Evolutionary conservation across 805 yeast genomes (phyloP), one percentile per base, ranked within the genome.

Genomic region (Maudiozyma saulgeensis): DNA sequence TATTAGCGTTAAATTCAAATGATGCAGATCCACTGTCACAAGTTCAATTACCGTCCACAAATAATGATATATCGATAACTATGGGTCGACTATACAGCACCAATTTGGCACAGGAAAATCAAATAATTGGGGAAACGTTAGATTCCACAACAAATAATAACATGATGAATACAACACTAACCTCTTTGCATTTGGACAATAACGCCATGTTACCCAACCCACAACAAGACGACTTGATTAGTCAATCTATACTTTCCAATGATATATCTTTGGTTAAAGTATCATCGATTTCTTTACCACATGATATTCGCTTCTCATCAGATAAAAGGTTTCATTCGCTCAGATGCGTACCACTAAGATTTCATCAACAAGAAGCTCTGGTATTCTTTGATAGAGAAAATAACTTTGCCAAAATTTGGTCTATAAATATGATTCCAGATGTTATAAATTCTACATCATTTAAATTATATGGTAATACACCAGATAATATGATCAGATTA

Each of bases 191-290:
- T n/a, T 53, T 56, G 56, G 67, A 56, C 50, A 60, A 49, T 54
- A 58, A 43, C 43, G 61, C 46, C 61, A 74, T 7, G 38, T 37
- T 57, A n/a, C 41, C 49, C 4, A 49, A 51, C 28, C 59, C 52
- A 43, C 11, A 46, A 23, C 53, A 43, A 13, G 49, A 50, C n/a
- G 59, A 49, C 6, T 8, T 41, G 26, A 39, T 53, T 1, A 45
- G 45, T 31, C 56, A 57, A 39, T 68, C 74, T 0, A 74, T 76
- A 16, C 61, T 70, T 0, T 66, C 81, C 39, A 86, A 84, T 56
- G 95, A 87, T 61, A 74, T 83, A 57, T 81, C 83, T n/a, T 67
- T 87, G 51, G 79, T 89, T 0, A 78, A 76, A 57, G 64, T 85
- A 2, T 80, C 79, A 16, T 63, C 76, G 0, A 58, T 68, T 18